phyloP scores from a whole-genome alignment of 352 stramenopile species.

The Pythium volutum region DNA sequence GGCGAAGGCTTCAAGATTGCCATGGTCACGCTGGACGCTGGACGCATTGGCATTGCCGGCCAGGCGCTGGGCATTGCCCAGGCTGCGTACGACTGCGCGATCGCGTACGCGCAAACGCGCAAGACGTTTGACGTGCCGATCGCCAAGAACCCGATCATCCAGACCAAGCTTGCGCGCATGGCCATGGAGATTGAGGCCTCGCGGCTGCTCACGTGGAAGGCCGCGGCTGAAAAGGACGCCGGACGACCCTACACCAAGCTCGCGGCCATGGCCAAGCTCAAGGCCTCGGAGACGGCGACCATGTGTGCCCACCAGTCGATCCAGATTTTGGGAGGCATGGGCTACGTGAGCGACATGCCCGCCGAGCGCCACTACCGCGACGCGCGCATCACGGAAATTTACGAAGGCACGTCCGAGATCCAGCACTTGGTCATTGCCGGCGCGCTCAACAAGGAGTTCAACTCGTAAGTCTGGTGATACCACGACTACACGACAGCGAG shows the following conservation, averaged over 20 bases:
- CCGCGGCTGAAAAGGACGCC: conserved; percentile 90
- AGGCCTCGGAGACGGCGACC: conserved; percentile 93
- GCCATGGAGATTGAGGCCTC: conserved; percentile 90
- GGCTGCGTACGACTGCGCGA: conserved; percentile 94
- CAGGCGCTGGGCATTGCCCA: conserved; percentile 96
- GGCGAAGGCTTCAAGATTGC: conserved; percentile 91
- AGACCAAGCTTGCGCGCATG: conserved; percentile 95
- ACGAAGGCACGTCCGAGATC: conserved; percentile 97
- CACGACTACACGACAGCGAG: neutral
- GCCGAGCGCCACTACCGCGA: conserved; percentile 97
- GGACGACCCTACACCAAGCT: conserved; percentile 90
- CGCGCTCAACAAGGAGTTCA: conserved; percentile 96
- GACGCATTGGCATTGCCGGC: conserved; percentile 94
- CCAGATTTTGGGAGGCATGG: conserved; percentile 94
- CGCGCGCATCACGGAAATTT: conserved; percentile 97
- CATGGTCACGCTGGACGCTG: conserved; percentile 92
- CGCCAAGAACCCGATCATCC: conserved; percentile 84
- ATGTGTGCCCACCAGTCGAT: conserved; percentile 96
- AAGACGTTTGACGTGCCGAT: conserved; percentile 94
- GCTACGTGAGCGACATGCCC: conserved; percentile 97
- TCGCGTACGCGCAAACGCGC: conserved; percentile 93
- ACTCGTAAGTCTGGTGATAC: conserved; percentile 23
- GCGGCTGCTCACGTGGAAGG: conserved; percentile 93
- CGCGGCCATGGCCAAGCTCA: conserved; percentile 96
- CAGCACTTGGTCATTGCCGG: conserved; percentile 95